Base-by-base conservation (phyloP, 306 rosid genomes). In the Senna siamea region DNA sequence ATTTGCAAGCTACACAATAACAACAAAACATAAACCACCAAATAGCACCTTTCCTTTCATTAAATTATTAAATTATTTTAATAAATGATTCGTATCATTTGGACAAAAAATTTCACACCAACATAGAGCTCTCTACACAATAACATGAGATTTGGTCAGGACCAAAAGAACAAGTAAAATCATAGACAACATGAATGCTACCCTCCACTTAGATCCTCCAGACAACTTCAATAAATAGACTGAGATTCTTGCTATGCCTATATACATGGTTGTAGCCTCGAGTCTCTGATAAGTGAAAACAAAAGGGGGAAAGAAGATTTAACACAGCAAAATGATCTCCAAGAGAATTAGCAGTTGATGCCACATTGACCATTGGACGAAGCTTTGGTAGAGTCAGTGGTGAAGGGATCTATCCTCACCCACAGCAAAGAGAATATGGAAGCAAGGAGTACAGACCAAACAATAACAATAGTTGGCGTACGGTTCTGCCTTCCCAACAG, bases 361-460 rank as follows among this genome's bases (percentile, higher is more conserved):
- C 98, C 98, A 77, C 96, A 92, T 79, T 90, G 96, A 74, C 98
- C 90, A 22, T 66, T 81, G 18, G 89, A 14, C 5, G 86, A 7
- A 40, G 89, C 70, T 71, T 71, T 88, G 46, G 64, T 50, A 26
- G 89, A 26, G 62, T 72, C 80, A 0, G 75, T 32, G 53, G 81
- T 85, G 78, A 83, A 87, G 0, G 92, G 89, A 46, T 88, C 92
- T 0, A 88, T 85, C 67, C 89, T 87, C 59, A 88, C 92, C 92
- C 98, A 92, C 13, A 92, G 82, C 84, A 92, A 81, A 48, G 98
- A 92, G 88, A 92, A 92, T 55, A 92, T 92, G 2, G 98, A 92
- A 69, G 98, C 98, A 74, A 92, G 96, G 23, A 92, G 98, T 20
- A 88, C 70, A 14, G 98, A 90, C 98, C 98, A 92, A 15, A 92